Evolutionary conservation across 2,329 filamentous ascomycete species (phyloP).

Genomic region (Elsinoe arachidis): DNA sequence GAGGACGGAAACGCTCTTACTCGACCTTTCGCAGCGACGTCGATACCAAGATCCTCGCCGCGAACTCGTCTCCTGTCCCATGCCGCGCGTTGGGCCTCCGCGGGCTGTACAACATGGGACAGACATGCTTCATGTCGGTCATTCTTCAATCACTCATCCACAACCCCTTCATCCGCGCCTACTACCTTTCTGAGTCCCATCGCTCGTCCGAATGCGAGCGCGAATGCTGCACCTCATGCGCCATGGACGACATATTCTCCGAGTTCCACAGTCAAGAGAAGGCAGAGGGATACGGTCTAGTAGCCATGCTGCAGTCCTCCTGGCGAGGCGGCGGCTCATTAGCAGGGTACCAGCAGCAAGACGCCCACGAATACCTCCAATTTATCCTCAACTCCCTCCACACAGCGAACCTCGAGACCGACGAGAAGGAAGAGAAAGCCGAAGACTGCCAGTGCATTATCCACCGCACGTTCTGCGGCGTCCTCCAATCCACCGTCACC

Average conservation of each 20-base stretch:
- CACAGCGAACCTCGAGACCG: constrained; percentile 54
- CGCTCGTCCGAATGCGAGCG: constrained; percentile 62
- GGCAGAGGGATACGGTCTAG: constrained; percentile 81
- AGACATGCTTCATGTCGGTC: constrained; percentile 96
- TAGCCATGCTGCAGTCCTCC: constrained; percentile 79
- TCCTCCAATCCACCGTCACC: constrained; percentile 80
- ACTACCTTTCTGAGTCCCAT: constrained; percentile 86
- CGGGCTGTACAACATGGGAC: constrained; percentile 95
- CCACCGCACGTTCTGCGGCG: constrained; percentile 89
- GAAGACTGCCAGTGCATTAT: constrained; percentile 74
- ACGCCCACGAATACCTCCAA: constrained; percentile 95
- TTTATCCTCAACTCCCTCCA: constrained; percentile 90
- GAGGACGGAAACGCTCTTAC: constrained; percentile 62
- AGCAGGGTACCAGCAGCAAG: constrained; percentile 89
- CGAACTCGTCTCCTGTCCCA: constrained; percentile 69
- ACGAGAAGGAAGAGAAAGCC: constrained; percentile 23
- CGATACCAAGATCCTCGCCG: constrained; percentile 61
- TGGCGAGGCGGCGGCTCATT: constrained; percentile 66
- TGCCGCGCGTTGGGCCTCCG: constrained; percentile 82
- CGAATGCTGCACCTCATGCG: constrained; percentile 51
- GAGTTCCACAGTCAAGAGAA: constrained; percentile 63
- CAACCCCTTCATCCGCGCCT: constrained; percentile 84
- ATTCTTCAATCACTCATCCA: constrained; percentile 89
- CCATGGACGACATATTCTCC: constrained; percentile 53
- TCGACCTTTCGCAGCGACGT: constrained; percentile 52